A percentile compares a stretch with the other conserved stretches of the same genome.
These are phyloP conservation scores for Stramenopiles sp. DNA, from an alignment of 352 stramenopile genomes.

Conservation along the genomic window DNA sequence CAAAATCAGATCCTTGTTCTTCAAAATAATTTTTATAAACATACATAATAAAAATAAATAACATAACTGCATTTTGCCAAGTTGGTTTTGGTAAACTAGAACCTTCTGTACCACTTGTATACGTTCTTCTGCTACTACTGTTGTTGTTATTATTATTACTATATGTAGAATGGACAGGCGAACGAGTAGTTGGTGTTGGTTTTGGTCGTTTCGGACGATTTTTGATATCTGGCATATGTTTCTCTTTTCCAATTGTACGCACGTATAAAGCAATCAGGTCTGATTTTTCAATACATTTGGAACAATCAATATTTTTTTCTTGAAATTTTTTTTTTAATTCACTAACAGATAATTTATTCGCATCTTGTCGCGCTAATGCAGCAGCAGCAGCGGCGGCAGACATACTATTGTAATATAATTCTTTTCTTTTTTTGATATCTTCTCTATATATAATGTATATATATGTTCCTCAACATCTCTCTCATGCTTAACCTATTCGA, in stretches of 20 bases:
- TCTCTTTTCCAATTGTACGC: neutral
- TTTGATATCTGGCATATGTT: neutral
- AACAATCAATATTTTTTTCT: neutral
- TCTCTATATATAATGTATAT: no score
- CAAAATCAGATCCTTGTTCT: neutral
- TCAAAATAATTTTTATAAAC: neutral
- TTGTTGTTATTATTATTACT: neutral
- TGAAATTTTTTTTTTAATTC: neutral
- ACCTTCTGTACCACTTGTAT: no score
- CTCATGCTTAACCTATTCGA: no score
- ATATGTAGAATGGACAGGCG: neutral
- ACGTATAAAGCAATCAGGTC: neutral
- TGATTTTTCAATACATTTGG: neutral
- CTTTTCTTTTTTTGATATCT: no score
- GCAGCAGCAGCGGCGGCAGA: neutral
- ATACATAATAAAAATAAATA: neutral
- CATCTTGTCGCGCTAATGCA: neutral
- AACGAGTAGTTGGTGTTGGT: neutral
- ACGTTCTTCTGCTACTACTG: neutral
- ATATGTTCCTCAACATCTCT: no score
- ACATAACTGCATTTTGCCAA: neutral
- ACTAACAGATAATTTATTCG: neutral
- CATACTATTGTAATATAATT: no score
- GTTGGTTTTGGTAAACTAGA: neutral
- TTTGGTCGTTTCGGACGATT: neutral